Base-by-base conservation (phyloP, 305 asterid genomes). In the Fraxinus angustifolia region DNA sequence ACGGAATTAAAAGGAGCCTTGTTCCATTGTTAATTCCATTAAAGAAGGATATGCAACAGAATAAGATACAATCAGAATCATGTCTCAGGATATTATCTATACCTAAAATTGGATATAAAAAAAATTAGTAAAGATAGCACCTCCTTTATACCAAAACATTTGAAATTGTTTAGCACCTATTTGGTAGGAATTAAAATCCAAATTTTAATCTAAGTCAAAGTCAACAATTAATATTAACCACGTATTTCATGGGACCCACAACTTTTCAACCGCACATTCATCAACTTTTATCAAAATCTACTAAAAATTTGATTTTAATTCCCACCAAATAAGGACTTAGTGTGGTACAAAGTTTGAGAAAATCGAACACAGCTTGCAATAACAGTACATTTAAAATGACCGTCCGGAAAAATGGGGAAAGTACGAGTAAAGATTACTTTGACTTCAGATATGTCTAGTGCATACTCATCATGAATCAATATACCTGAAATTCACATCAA, bases 21-120 rank as follows among this genome's bases (percentile, higher is more conserved):
- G 48, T 82, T 62, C 35, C 81, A 78, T 80, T 17, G 73, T 34
- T 56, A n/a, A 62, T 56, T 56, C 67, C 65, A 11, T 62, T 73
- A 81, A 79, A 42, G 23, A 77, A 53, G 10, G 62, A 78, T 45
- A 58, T 42, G 76, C 67, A 42, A 75, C 60, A 75, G 45, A 38
- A 48, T 77, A 67, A n/a, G 79, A 19, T 21, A 42, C 38, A 74
- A 34, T 77, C 60, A 60, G 78, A 82, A 42, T 82, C 70, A 58
- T 21, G 70, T 58, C 65, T 56, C 28, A 56, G 65, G 68, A 58
- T 58, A 58, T 58, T 17, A 58, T 19, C 68, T 19, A 58, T 58
- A 58, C 68, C 68, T 58, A 58, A 58, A 58, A 58, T 58, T 19
- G 68, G 30, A 58, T 56, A 53, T 53, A 53, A 17, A 58, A 58